Base-by-base conservation (phyloP, 2,329 filamentous ascomycete species). In the Lecanicillium sp. region DNA sequence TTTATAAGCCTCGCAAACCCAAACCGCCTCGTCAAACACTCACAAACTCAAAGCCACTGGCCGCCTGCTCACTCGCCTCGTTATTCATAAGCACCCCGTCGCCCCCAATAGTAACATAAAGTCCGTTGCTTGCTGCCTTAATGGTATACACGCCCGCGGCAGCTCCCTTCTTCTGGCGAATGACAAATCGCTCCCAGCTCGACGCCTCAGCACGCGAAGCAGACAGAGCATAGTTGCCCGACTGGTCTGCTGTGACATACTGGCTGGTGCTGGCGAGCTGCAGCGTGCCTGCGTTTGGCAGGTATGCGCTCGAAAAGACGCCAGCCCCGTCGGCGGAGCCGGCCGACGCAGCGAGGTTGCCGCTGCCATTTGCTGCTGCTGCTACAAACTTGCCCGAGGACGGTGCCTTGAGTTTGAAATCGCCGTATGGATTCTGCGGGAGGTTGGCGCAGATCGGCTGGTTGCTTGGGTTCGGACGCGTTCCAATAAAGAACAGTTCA, bases 401-500 rank as follows among this genome's bases (percentile, higher is more conserved):
- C 15, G 37, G 44, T 3, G 43, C 38, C 40, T 51, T 47, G 22
- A 51, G 29, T 38, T 44, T 48, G 36, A 49, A 51, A 40, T 33
- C 45, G 29, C 48, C 48, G 35, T 48, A 45, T 14, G 48, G 48
- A 38, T 51, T 51, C 37, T 48, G 43, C 9, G 48, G 48, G 30
- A 51, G 42, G 12, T 37, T 17, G 35, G 45, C 43, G 44, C 48
- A 51, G 37, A 51, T 51, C 27, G 48, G 47, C 20, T 36, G 14
- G 15, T 46, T 46, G 27, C 38, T 45, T 13, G 47, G 44, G 42
- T 51, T 51, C 22, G 48, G 45, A 2, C 48, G 45, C 12, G 48
- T 51, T 25, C 48, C 47, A 40, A 51, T 51, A 40, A 51, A 51
- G 43, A 40, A 47, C 15, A 51, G 40, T 42, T 49, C 47, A 43